Percentiles rank a stretch among this genome's conserved stretches.
phyloP scores from a whole-genome alignment of 495 filamentous ascomycete genomes.

The Trypethelium eluteriae region DNA sequence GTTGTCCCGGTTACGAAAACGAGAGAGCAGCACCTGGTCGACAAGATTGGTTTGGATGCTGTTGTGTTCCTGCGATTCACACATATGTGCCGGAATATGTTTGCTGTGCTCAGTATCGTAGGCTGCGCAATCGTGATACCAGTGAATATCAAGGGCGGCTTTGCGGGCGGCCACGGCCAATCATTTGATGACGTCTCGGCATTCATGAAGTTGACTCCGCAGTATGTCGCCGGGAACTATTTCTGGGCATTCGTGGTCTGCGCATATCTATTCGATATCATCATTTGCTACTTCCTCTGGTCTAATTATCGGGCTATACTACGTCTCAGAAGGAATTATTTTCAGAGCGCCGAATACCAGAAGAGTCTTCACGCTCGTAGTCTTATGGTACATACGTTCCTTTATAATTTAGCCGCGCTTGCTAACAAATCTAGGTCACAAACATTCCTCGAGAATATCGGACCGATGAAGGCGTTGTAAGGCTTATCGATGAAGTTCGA shows the following conservation, averaged over 20 bases:
- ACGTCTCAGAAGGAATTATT: slow-evolving; percentile 65
- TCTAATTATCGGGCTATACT: slow-evolving; percentile 73
- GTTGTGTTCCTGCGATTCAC: slow-evolving; percentile 82
- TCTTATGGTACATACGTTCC: slow-evolving; percentile 56
- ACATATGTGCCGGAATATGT: slow-evolving; percentile 87
- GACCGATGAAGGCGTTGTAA: slow-evolving; percentile 78
- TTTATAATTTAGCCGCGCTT: slow-evolving; percentile 18
- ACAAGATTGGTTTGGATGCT: slow-evolving; percentile 81
- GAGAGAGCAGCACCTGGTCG: slow-evolving; percentile 66
- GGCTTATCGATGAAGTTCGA: slow-evolving; percentile 65
- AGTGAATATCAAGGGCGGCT: slow-evolving; percentile 58
- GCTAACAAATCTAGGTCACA: slow-evolving; percentile 52
- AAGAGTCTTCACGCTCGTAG: slow-evolving; percentile 81
- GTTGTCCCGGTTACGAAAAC: slow-evolving; percentile 65
- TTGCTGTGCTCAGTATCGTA: slow-evolving; percentile 62
- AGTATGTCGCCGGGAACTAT: slow-evolving; percentile 46
- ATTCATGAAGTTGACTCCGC: slow-evolving; percentile 50
- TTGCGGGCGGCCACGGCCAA: slow-evolving; percentile 14
- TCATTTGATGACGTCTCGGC: slow-evolving; percentile 27
- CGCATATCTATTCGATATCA: slow-evolving; percentile 69
- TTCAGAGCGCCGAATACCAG: slow-evolving; percentile 83
- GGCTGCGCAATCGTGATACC: slow-evolving; percentile 78
- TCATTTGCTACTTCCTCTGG: slow-evolving; percentile 78
- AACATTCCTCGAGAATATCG: slow-evolving; percentile 68
- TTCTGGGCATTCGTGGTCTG: slow-evolving; percentile 78